Base-by-base conservation (phyloP, 148 eudicot species). In the Oxyria digyna region DNA sequence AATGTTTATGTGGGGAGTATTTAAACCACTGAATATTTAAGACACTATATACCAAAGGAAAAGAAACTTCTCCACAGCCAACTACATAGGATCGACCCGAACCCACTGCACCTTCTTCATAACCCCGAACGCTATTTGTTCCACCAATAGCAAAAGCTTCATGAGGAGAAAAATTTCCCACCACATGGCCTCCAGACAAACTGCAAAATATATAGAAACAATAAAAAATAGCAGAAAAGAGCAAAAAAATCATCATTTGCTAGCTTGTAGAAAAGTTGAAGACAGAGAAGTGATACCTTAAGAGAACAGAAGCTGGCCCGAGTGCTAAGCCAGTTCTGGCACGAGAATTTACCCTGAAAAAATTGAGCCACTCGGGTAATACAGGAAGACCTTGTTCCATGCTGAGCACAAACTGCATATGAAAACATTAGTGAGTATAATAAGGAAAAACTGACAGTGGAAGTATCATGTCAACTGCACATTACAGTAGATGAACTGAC, bases 81-180 rank as follows among this genome's bases (percentile, higher is more conserved):
- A 90, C 91, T 57, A 81, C 92, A 71, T 85, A 87, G 20, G 97
- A 88, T 21, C 96, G 83, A 31, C 99, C 97, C 0, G 99, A 88
- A 42, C 97, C 97, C 69, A 94, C 97, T 14, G 92, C 91, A 17
- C 99, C 99, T 84, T 94, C 99, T 83, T 94, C 97, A 74, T 94
- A 91, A 31, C 99, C 97, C 78, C 99, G 82, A 67, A 94, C 97
- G 71, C 99, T 94, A 75, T 94, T 94, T 42, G 99, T 94, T 75
- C 99, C 99, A 67, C 99, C 99, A 69, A 94, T 85, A 24, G 89
- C 85, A 84, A 94, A 94, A 78, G 97, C 99, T 87, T 94, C 99
- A 74, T 94, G 96, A 20, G 99, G 99, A 50, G 97, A 85, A 69
- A 94, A 94, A 73, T 91, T 94, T 35, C 99, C 99, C 62, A 85